Base-by-base conservation (phyloP, 345 rosid genomes). In the Lumnitzera racemosa region DNA sequence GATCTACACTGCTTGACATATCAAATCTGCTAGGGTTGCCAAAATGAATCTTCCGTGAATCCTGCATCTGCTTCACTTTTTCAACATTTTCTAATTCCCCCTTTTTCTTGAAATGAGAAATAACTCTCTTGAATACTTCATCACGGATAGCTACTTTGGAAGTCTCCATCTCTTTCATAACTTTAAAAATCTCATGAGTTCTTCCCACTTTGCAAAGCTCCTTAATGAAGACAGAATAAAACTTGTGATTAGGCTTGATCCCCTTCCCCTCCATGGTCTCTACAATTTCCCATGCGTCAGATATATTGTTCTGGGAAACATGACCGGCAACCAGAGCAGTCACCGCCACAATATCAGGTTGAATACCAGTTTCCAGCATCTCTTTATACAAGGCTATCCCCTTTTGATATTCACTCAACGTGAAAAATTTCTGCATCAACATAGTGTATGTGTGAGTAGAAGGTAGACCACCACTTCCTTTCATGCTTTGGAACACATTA, bases 241-340 rank as follows among this genome's bases (percentile, higher is more conserved):
- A 66, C 74, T 81, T 84, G 76, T 73, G 53, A 58, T 81, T 81
- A 29, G 78, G 85, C 68, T 68, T 71, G 63, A 72, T 74, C 47
- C 96, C 88, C 66, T 69, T 77, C 17, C 75, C 78, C 72, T 78
- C 83, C 84, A 82, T 76, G 54, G 70, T 61, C 47, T 76, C 57
- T 60, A 90, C 81, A 68, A 80, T 73, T 66, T 80, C 56, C 89
- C 94, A 86, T 31, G 96, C 98, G 78, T 86, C 83, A 16, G 83
- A 77, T 66, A 87, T 54, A 24, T 59, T 67, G 67, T 78, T 74
- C 53, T 82, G 76, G 51, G 77, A 75, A 63, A 86, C 59, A 62
- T 86, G 74, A 56, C 89, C 96, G 12, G 81, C 82, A 66, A 88
- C 88, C 77, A 86, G 66, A 13, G 91, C 82, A 52, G 75, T 86